Evolutionary conservation across 1,139 yeast genomes (phyloP).

Genomic region (Spencermartinsiella ligniputridi): DNA sequence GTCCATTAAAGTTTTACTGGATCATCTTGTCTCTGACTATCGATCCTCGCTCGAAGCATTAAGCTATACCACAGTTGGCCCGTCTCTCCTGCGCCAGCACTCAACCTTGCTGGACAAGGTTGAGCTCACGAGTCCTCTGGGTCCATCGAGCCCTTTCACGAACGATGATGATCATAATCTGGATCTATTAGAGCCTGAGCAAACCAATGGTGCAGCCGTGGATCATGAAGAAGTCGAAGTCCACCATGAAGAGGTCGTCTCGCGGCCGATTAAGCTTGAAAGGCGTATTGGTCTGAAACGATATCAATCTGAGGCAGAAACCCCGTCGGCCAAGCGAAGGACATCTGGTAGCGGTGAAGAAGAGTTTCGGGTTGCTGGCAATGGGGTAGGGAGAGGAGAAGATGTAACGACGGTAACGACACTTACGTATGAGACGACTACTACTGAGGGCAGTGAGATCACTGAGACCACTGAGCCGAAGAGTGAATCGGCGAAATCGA

Average conservation of each 20-base stretch:
- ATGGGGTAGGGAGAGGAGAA: neutral
- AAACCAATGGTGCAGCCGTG: neutral
- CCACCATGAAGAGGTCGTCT: neutral
- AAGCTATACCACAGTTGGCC: constrained; percentile 23
- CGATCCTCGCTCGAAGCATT: constrained; percentile 38
- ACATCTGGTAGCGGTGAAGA: neutral
- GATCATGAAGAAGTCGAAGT: neutral
- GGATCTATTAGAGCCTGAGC: neutral
- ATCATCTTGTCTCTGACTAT: constrained; percentile 46
- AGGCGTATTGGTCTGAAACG: constrained; percentile 8
- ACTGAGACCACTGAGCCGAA: neutral
- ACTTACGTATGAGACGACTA: neutral
- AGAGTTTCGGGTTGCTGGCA: neutral
- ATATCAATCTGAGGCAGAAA: constrained; percentile 2
- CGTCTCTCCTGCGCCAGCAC: constrained; percentile 10
- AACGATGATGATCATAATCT: neutral
- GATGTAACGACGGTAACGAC: neutral
- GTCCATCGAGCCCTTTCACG: neutral
- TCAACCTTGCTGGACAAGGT: neutral
- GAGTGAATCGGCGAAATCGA: neutral
- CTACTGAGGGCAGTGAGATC: neutral
- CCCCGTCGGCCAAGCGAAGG: constrained; percentile 5
- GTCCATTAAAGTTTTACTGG: constrained; percentile 37
- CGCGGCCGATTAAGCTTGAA: constrained; percentile 1
- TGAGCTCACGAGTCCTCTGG: neutral